Percentiles rank a stretch among this genome's conserved stretches.
phyloP scores from a whole-genome alignment of 192 early-diverging fungal genomes.

The Phycomyces blakesleeanus region DNA sequence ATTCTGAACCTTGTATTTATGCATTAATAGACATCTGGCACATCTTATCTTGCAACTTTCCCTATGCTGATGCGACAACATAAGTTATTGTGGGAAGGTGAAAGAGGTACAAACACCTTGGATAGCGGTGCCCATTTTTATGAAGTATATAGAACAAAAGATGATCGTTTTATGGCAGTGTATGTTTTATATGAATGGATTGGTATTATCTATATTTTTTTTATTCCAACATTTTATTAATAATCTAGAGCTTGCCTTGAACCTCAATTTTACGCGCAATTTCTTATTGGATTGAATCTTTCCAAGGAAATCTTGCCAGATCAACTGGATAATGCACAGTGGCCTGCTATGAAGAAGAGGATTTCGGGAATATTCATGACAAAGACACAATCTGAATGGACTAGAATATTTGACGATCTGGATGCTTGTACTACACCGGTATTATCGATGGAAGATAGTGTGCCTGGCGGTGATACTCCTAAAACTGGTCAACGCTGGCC shows the following conservation, averaged over 20 bases:
- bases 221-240: too few species aligned
- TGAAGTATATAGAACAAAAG: constrained; percentile 64
- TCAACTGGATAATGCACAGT: constrained; percentile 48
- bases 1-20: too few species aligned
- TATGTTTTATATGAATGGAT: constrained; percentile 32
- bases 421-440: constrained; percentile 71
- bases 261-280: constrained; percentile 55
- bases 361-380: constrained; percentile 46
- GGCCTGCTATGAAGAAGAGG: constrained; percentile 48
- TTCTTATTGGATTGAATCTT: constrained; percentile 46
- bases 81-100: constrained; percentile 45
- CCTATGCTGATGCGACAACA: constrained; percentile 55
- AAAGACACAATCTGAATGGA: constrained; percentile 65
- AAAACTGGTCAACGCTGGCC: constrained; percentile 24
- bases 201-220: too few species aligned
- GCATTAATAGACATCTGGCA: constrained; percentile 38
- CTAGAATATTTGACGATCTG: constrained; percentile 48
- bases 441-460: constrained; percentile 35
- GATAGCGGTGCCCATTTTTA: constrained; percentile 69
- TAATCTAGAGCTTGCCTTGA: constrained; percentile 61
- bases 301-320: constrained; percentile 33
- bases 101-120: constrained; percentile 55
- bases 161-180: constrained; percentile 60
- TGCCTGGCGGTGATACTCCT: constrained; percentile 19
- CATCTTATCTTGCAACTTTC: constrained; percentile 57